Evolutionary conservation across 495 filamentous ascomycete species (phyloP).

Genomic region (Trichoderma gamsii): DNA sequence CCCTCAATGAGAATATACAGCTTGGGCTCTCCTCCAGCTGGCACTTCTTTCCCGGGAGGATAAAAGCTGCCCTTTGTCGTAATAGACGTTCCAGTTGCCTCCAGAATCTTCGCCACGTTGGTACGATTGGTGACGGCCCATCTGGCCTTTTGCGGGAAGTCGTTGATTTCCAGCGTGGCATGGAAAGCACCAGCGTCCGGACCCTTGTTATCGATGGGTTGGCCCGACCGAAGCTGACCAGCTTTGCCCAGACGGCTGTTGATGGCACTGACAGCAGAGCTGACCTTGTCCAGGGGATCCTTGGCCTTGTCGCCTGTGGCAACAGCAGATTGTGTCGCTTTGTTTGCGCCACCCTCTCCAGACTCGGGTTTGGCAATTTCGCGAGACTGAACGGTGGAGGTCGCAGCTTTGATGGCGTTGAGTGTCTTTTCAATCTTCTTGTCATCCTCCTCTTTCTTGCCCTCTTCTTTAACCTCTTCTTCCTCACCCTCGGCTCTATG

Average conservation of each 20-base stretch:
- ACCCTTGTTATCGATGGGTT: slow-evolving; percentile 97
- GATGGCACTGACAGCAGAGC: slow-evolving; percentile 77
- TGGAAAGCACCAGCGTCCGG: slow-evolving; percentile 97
- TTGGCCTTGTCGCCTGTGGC: slow-evolving; percentile 41
- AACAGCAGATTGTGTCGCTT: slow-evolving; percentile 53
- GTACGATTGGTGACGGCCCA: slow-evolving; percentile 99
- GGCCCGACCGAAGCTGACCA: slow-evolving; percentile 78
- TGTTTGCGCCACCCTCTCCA: slow-evolving; percentile 25
- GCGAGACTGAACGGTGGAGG: slow-evolving; percentile 49
- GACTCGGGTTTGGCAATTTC: slow-evolving; percentile 30
- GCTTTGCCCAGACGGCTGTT: slow-evolving; percentile 79
- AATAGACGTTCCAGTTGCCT: slow-evolving; percentile 90
- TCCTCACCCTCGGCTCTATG: slow-evolving; percentile 87
- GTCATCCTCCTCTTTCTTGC: slow-evolving; percentile 51
- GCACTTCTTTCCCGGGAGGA: slow-evolving; percentile 69
- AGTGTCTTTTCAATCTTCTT: slow-evolving; percentile 57
- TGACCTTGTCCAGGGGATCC: slow-evolving; percentile 78
- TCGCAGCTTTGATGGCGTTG: slow-evolving; percentile 54
- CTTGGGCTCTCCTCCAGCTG: slow-evolving; percentile 70
- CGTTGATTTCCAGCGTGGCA: slow-evolving; percentile 96
- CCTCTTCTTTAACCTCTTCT: slow-evolving; percentile 76
- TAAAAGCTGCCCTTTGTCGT: slow-evolving; percentile 96
- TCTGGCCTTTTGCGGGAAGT: slow-evolving; percentile 96
- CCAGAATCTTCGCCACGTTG: slow-evolving; percentile 96
- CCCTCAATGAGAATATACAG: slow-evolving; percentile 96